phyloP scores from a whole-genome alignment of 495 filamentous ascomycete genomes.

The Tuber brumale region DNA sequence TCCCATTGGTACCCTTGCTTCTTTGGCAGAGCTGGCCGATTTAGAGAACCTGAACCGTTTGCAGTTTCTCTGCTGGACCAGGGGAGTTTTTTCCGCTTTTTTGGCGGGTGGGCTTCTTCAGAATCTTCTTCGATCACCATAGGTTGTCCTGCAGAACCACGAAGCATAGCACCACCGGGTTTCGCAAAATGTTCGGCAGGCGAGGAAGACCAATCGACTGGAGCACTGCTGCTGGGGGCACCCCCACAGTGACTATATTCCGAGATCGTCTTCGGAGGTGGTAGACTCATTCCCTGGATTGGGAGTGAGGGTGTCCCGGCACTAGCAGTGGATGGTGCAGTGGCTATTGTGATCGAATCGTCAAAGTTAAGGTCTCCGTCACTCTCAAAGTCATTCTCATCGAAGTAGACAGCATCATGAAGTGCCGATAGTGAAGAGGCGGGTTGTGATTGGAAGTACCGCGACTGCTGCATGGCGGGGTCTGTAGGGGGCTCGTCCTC shows the following conservation, averaged over 20 bases:
- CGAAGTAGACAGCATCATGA: conserved; percentile 48
- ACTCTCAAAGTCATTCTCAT: conserved; percentile 64
- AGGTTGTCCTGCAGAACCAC: conserved; percentile 24
- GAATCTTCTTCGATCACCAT: conserved; percentile 42
- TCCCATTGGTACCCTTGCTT: conserved; percentile 59
- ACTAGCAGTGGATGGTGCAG: conserved; percentile 3
- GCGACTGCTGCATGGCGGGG: conserved; percentile 6
- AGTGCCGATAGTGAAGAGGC: conserved; percentile 26
- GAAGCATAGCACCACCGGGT: conserved; percentile 15
- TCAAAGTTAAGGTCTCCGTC: conserved; percentile 61
- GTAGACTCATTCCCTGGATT: conserved; percentile 23
- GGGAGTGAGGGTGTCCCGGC: neutral
- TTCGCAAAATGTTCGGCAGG: conserved; percentile 48
- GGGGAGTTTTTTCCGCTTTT: conserved; percentile 40
- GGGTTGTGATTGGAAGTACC: neutral
- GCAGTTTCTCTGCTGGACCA: conserved; percentile 42
- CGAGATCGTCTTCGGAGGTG: conserved; percentile 29
- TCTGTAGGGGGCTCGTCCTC: conserved; percentile 11
- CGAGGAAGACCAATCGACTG: conserved; percentile 60
- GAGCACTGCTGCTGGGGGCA: conserved; percentile 48
- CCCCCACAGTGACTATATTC: conserved; percentile 8
- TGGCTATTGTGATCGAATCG: conserved; percentile 43
- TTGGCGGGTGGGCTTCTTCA: conserved; percentile 31
- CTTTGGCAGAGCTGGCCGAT: conserved; percentile 41
- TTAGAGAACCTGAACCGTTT: conserved; percentile 17